Conservation (phyloP, 176 grass and related monocot genomes). For the Phyllostachys edulis region DNA sequence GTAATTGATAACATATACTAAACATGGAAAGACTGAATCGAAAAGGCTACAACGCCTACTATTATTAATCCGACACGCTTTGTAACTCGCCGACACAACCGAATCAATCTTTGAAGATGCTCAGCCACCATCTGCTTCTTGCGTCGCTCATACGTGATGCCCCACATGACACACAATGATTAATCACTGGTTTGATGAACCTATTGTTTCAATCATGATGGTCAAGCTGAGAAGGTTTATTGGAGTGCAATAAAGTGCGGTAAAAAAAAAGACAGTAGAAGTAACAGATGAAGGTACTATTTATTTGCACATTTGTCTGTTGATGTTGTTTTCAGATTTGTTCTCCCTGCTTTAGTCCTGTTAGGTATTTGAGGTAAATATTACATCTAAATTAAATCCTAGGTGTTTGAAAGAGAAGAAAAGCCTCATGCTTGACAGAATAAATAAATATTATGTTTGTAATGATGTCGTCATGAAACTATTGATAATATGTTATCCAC, state of each 20-base stretch:
- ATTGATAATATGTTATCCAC: neutral
- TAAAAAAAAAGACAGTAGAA: conserved; percentile 46
- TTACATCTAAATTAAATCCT: too few relatives aligned
- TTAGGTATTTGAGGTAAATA: too few relatives aligned
- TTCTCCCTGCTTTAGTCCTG: neutral
- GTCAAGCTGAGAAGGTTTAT: conserved; percentile 87
- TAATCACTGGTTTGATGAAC: conserved; percentile 22
- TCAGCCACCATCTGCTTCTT: too few relatives aligned
- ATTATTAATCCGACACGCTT: too few relatives aligned
- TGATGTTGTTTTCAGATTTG: neutral
- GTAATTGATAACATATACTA: too few relatives aligned
- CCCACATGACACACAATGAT: neutral
- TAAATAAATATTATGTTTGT: neutral
- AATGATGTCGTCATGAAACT: conserved; percentile 14
- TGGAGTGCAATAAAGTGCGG: conserved; percentile 60
- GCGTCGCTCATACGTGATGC: too few relatives aligned
- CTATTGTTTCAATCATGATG: conserved; percentile 41
- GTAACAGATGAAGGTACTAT: conserved; percentile 60
- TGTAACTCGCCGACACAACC: too few relatives aligned
- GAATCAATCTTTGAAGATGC: too few relatives aligned
- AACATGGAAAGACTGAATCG: too few relatives aligned
- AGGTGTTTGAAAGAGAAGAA: too few relatives aligned
- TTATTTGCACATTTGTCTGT: neutral
- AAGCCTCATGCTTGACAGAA: neutral
- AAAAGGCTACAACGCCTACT: too few relatives aligned